A percentile compares a stretch with the other conserved stretches of the same genome.
Conservation (phyloP, 345 rosid species). For the Stellera chamaejasme region DNA sequence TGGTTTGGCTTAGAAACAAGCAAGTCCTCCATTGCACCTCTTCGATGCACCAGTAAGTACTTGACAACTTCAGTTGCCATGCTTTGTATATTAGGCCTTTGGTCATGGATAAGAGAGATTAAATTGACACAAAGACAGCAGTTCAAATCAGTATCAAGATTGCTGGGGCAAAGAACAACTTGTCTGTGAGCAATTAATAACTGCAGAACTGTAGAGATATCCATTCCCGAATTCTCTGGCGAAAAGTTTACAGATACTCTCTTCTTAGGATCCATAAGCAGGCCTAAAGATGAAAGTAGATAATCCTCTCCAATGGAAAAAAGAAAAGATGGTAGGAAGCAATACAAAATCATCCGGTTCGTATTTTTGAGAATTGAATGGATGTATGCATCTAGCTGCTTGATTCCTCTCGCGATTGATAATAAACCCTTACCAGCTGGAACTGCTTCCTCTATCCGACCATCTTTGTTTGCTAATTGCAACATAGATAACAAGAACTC, state of each 20-base stretch:
- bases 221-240: constrained; percentile 58
- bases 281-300: constrained; percentile 63
- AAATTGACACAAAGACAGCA: constrained; percentile 83
- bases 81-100: constrained; percentile 60
- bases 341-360: constrained; percentile 70
- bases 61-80: constrained; percentile 71
- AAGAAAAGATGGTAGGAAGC: constrained; percentile 87
- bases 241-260: constrained; percentile 33
- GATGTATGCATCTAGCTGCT: constrained; percentile 75
- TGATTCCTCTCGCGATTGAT: constrained; percentile 65
- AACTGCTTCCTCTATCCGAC: constrained; percentile 73
- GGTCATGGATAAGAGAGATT: constrained; percentile 65
- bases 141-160: constrained; percentile 76
- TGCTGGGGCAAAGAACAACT: constrained; percentile 84
- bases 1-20: constrained; percentile 74
- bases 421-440: constrained; percentile 79
- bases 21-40: constrained; percentile 79
- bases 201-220: constrained; percentile 70
- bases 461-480: constrained; percentile 90
- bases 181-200: constrained; percentile 73
- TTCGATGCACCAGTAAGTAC: constrained; percentile 71
- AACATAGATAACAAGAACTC: constrained; percentile 87
- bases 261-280: constrained; percentile 60
- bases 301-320: constrained; percentile 67
- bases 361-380: constrained; percentile 81